Conservation (phyloP, 208 protist genomes). For the Trypanosoma lewisi region DNA sequence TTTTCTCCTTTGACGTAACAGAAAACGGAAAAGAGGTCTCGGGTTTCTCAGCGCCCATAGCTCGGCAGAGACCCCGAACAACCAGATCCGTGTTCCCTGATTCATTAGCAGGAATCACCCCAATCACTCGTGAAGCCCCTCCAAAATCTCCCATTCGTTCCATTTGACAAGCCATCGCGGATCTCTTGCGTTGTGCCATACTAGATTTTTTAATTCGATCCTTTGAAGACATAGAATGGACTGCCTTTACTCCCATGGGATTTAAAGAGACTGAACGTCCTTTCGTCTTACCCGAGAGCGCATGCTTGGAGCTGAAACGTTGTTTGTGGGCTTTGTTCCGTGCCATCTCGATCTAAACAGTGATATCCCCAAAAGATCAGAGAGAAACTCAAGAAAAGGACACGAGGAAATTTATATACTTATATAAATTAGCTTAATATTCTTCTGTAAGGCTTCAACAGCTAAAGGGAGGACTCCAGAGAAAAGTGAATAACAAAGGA, state of each 20-base stretch:
- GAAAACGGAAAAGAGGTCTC: conserved; percentile 51
- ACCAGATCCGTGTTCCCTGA: conserved; percentile 77
- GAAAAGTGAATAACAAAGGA: no score
- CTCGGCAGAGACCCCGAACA: conserved; percentile 51
- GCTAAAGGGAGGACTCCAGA: no score
- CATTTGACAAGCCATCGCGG: conserved; percentile 41
- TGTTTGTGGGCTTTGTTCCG: conserved; percentile 66
- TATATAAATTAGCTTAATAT: no score
- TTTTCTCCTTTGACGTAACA: conserved; percentile 58
- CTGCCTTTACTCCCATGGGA: conserved; percentile 39
- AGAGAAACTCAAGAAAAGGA: no score
- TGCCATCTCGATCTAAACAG: conserved; percentile 37
- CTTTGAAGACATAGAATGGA: conserved; percentile 41
- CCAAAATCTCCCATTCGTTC: conserved; percentile 46
- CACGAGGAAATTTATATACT: no score
- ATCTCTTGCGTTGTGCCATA: conserved; percentile 40
- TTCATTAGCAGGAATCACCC: conserved; percentile 82
- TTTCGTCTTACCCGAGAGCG: conserved; percentile 54
- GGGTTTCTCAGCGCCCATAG: conserved; percentile 37
- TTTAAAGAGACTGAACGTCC: conserved; percentile 47
- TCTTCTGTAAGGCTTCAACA: no score
- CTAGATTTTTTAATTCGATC: conserved; percentile 50
- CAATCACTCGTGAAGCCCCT: conserved; percentile 66
- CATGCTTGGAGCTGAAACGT: conserved; percentile 38
- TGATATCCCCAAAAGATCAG: conserved; percentile 1